Base-by-base conservation (phyloP, 306 rosid genomes). In the Sesbania bispinosa region DNA sequence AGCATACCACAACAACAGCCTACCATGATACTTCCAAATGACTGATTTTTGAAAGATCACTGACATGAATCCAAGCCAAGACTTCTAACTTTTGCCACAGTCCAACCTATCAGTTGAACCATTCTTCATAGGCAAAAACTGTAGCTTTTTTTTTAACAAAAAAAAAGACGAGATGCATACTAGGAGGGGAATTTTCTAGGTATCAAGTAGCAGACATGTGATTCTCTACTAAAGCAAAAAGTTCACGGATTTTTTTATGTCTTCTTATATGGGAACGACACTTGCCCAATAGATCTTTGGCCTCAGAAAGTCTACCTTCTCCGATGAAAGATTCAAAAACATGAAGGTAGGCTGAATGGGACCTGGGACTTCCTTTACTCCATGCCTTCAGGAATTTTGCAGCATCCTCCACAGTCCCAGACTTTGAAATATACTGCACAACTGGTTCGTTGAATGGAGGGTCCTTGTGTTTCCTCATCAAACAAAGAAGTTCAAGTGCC, bases 341-440 rank as follows among this genome's bases (percentile, higher is more conserved):
- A 69, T 79, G 88, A 75, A 88, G 62, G 35, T 90, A 90, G 10
- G 91, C 96, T 8, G 83, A 42, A 42, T 46, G 20, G 38, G 97
- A 81, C 19, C 4, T 83, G 87, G 75, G 63, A 64, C 47, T 55
- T 72, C 26, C 51, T 62, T 55, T 71, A 33, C 74, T 62, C 77
- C 75, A 53, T 53, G 86, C 90, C 81, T 83, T 84, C 29, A 90
- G 80, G 79, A 89, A 86, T 1, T 85, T 84, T 42, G 59, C 88
- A 15, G 96, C 97, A 84, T 90, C 92, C 74, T 84, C 88, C 75
- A 87, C 89, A 0, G 97, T 81, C 78, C 98, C 98, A 82, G 38
- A 83, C 86, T 87, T 87, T 2, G 92, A 86, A 68, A 94, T 80
- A 57, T 84, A 89, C 35, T 6, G 78, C 52, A 87, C 77, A 75